Evolutionary conservation across 2,329 filamentous ascomycete species (phyloP).

Genomic region (Fusarium dimerum): DNA sequence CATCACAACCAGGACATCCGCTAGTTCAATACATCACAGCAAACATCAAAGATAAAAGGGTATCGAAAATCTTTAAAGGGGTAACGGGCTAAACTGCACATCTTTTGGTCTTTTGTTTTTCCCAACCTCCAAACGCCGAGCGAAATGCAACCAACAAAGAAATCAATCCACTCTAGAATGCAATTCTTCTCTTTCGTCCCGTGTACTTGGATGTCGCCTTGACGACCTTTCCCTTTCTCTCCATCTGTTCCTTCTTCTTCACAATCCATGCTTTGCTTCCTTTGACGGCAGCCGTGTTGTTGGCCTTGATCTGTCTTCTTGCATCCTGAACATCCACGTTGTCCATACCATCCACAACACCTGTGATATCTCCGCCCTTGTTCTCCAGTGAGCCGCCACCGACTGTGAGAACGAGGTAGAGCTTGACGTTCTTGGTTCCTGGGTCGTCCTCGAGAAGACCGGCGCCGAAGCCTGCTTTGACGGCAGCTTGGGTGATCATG

Average conservation of each 20-base stretch:
- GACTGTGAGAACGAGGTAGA: constrained; percentile 94
- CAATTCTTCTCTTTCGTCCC: constrained; percentile 78
- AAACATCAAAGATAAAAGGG: too few species aligned
- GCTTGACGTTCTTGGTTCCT: constrained; percentile 92
- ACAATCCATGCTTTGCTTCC: constrained; percentile 83
- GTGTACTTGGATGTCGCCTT: constrained; percentile 93
- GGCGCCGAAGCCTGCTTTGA: constrained; percentile 92
- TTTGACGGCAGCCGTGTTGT: constrained; percentile 66
- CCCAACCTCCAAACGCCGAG: constrained; percentile 31
- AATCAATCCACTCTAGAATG: constrained; percentile 57
- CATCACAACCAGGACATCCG: too few species aligned
- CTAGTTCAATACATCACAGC: too few species aligned
- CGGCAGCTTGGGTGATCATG: constrained; percentile 90
- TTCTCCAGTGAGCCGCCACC: constrained; percentile 58
- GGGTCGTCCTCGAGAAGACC: constrained; percentile 94
- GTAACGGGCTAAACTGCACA: too few species aligned
- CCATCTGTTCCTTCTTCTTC: constrained; percentile 90
- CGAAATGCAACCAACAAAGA: constrained; percentile 23
- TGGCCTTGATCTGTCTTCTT: constrained; percentile 50
- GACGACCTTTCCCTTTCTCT: constrained; percentile 90
- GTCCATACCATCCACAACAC: constrained; percentile 86
- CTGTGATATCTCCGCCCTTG: constrained; percentile 78
- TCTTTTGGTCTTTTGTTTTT: too few species aligned
- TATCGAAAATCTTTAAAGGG: too few species aligned
- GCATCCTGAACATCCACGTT: constrained; percentile 80